phyloP scores from a whole-genome alignment of 495 filamentous ascomycete genomes.

The Pseudomonodictys pantanalensis region DNA sequence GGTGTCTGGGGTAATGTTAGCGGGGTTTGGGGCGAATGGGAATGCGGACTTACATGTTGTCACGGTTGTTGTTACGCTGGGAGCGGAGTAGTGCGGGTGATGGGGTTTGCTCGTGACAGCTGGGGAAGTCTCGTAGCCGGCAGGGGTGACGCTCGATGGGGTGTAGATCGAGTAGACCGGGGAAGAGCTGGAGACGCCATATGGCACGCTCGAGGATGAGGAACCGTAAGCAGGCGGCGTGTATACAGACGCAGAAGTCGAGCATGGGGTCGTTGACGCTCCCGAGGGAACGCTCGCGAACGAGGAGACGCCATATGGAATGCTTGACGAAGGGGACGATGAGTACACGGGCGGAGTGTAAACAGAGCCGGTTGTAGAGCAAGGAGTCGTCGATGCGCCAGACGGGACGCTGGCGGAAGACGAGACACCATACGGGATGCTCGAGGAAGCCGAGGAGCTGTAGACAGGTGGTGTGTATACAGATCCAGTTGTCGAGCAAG shows the following conservation, averaged over 20 bases:
- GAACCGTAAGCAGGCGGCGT: neutral
- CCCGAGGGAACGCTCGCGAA: neutral
- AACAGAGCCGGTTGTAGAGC: neutral
- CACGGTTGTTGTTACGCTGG: neutral
- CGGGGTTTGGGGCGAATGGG: neutral
- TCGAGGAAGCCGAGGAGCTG: neutral
- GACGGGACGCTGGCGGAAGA: neutral
- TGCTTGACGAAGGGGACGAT: neutral
- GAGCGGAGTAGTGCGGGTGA: neutral
- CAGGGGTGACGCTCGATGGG: neutral
- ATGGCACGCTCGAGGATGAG: neutral
- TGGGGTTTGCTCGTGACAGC: neutral
- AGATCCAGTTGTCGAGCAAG: neutral
- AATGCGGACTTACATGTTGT: neutral
- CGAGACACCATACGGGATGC: neutral
- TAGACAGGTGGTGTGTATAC: neutral
- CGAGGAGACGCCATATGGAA: neutral
- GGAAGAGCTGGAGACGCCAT: neutral
- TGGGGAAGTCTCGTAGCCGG: neutral
- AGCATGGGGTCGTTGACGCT: neutral
- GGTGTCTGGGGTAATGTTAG: neutral
- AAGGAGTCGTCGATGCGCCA: neutral
- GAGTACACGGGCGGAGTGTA: neutral
- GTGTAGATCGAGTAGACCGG: neutral
- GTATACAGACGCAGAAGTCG: neutral